Base-by-base conservation (phyloP, 2,329 filamentous ascomycete species). In the Talaromyces rugulosus region DNA sequence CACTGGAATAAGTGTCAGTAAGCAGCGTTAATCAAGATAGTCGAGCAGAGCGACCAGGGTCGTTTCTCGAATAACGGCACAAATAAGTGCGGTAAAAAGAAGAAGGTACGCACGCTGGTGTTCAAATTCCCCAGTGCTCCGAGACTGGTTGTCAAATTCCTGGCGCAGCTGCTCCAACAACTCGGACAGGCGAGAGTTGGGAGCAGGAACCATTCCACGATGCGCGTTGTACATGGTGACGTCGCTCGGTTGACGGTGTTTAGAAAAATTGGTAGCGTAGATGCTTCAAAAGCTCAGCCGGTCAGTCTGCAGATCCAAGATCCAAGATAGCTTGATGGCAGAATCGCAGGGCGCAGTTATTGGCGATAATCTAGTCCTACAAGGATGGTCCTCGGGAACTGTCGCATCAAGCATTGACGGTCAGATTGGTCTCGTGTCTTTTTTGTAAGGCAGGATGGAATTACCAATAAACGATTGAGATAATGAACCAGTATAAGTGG, bases 81-180 rank as follows among this genome's bases (percentile, higher is more conserved):
- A 53, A 28, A 53, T 18, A 36, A 42, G 44, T 6, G 40, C 18
- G 16, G 47, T 42, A 23, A 52, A 34, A 34, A 51, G 34, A 50
- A 36, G 31, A 53, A 53, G 11, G 65, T 64, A 87, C 92, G 83
- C 87, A 97, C 94, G 90, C 76, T 96, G 92, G 75, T 94, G 91
- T 75, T 99, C 94, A 75, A 92, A 96, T 70, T 92, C 91, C 74
- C 91, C 91, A 67, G 87, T 90, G 69, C 91, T 87, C 67, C 90
- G 87, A 69, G 89, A 84, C 76, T 96, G 90, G 64, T 84, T 88
- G 68, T 98, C 94, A 69, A 97, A 98, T 78, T 99, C 95, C 72
- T 87, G 85, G 73, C 94, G 88, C 70, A 99, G 87, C 75, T 92
- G 89, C 62, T 98, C 94, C 72, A 99, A 84, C 66, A 98, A 87